Base-by-base conservation (phyloP, 2,329 filamentous ascomycete species). In the Gliomastix tumulicola region DNA sequence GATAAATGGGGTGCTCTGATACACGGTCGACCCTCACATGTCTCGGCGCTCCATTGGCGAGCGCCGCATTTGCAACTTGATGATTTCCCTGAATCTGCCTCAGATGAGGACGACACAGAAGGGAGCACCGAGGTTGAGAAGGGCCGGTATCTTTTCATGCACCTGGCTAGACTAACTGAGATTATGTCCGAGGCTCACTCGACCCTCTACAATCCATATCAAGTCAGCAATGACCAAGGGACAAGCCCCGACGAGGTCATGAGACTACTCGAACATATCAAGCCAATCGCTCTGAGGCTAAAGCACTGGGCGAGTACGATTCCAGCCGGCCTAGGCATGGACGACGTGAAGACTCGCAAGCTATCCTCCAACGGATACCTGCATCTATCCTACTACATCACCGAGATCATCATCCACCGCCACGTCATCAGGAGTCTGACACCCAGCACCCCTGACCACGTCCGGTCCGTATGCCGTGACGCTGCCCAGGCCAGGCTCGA, bases 1-100 rank as follows among this genome's bases (percentile, higher is more conserved):
- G 74, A 78, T 44, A 74, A 69, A 50, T 77, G 68, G 72, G 65
- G 68, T 5, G 63, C 68, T 5, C 53, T 75, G 21, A 65, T 71
- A 9, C 67, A 71, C 47, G 73, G 73, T 7, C 62, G 73, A 30
- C 69, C 68, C 17, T 68, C 66, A 13, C 65, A 73, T 39, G 68
- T 76, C 32, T 61, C 60, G 7, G 49, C 56, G 4, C 58, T 59
- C 12, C 71, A 76, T 42, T 76, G 72, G 72, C 65, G 63, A 21
- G 64, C 75, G 4, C 55, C 34, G 25, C 41, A 42, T 19, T 41
- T 48, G 10, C 37, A 35, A 6, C 27, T 34, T 7, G 40, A 46
- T 28, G 50, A 53, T 32, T 49, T 51, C 27, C 48, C 50, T 18
- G 51, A 54, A 35, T 47, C 44, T 16, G 44, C n/a, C n/a, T n/a